A percentile compares a stretch with the other conserved stretches of the same genome.
These are phyloP conservation scores for Kwoniella botswanensis DNA, from an alignment of 768 basidiomycete genomes.

Conservation along the genomic window DNA sequence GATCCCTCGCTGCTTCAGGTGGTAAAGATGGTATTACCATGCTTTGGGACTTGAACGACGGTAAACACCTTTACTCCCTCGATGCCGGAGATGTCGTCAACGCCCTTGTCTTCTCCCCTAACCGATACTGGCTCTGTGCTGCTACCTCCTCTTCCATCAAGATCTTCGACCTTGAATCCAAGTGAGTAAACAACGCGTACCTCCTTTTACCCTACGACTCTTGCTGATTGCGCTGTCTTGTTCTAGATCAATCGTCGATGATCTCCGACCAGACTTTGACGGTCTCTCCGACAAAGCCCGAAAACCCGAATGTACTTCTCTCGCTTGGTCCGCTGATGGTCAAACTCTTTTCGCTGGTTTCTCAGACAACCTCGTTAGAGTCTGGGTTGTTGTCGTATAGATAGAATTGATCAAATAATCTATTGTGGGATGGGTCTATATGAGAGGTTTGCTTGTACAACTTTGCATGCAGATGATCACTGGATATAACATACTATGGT, in stretches of 20 bases:
- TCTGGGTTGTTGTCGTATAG: conserved; percentile 58
- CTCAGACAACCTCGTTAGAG: conserved; percentile 82
- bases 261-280: conserved; percentile 93
- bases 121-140: conserved; percentile 99
- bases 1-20: conserved; percentile 97
- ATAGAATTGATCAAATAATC: conserved; percentile 12
- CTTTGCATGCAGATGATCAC: conserved; percentile 29
- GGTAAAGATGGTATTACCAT: conserved; percentile 99
- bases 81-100: conserved; percentile 99
- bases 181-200: conserved; percentile 65
- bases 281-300: conserved; percentile 67
- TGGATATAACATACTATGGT: conserved; percentile 8
- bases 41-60: conserved; percentile 99
- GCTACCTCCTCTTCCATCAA: conserved; percentile 97
- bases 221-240: not conserved
- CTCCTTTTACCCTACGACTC: not conserved
- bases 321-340: conserved; percentile 98
- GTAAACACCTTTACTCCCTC: conserved; percentile 99
- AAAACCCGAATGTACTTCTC: conserved; percentile 81
- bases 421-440: conserved; percentile 13
- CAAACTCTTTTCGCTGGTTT: conserved; percentile 97
- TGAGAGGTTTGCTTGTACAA: conserved; percentile 1
- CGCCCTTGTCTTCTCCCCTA: conserved; percentile 98
- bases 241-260: conserved; percentile 90
- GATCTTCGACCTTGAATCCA: conserved; percentile 99